phyloP scores from a whole-genome alignment of 129 eudicot species.

The Glebionis coronaria region DNA sequence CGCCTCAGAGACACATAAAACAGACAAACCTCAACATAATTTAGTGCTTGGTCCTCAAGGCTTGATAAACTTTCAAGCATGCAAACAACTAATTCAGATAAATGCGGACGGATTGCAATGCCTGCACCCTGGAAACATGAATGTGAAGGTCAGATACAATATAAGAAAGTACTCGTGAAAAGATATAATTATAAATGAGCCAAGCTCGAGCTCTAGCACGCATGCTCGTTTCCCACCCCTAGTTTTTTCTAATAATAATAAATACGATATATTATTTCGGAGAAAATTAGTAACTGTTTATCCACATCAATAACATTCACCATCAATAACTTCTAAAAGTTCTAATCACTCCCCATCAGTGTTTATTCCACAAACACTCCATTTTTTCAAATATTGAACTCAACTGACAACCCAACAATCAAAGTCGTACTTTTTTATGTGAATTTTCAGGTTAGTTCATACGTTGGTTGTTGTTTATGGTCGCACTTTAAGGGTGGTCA shows the following conservation, averaged over 20 bases:
- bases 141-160: slow-evolving; percentile 1
- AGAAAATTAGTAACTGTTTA: no score
- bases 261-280: no score
- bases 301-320: no score
- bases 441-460: neutral
- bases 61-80: slow-evolving; percentile 99
- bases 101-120: slow-evolving; percentile 81
- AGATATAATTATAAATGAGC: neutral
- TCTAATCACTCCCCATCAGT: no score
- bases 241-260: no score
- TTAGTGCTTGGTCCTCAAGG: slow-evolving; percentile 95
- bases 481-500: neutral
- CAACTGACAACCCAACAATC: neutral
- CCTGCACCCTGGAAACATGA: slow-evolving; percentile 91
- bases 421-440: neutral
- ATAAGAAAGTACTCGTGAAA: slow-evolving; percentile 1
- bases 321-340: no score
- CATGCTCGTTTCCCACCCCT: no score
- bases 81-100: slow-evolving; percentile 87
- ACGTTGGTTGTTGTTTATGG: neutral
- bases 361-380: no score
- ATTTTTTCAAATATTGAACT: no score
- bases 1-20: slow-evolving; percentile 17
- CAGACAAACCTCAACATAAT: slow-evolving; percentile 81
- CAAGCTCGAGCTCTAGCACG: no score